Conservation (phyloP, 441 rosid species). For the Francoa sonchifolia region DNA sequence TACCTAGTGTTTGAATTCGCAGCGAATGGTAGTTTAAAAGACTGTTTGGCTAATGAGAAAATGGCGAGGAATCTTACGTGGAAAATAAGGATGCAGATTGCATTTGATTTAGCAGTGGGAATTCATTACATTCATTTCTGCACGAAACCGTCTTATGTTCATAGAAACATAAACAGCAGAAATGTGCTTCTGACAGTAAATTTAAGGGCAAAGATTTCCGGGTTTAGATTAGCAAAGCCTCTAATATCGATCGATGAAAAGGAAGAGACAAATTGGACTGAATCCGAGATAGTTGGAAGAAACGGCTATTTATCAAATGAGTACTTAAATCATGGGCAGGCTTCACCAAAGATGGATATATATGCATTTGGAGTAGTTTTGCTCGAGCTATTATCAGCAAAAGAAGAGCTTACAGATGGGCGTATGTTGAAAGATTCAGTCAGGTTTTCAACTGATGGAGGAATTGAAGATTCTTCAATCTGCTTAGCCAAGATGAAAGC, state of each 20-base stretch:
- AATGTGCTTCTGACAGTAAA: constrained; percentile 14
- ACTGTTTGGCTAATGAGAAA: constrained; percentile 13
- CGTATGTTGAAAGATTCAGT: constrained; percentile 11
- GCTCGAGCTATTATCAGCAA: constrained; percentile 18
- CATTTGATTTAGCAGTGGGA: constrained; percentile 24
- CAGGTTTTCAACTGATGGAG: constrained; percentile 6
- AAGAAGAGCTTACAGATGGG: constrained; percentile 15
- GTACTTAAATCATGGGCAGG: constrained; percentile 5
- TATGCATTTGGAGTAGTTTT: constrained; percentile 21
- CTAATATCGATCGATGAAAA: constrained; percentile 5
- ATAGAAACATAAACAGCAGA: constrained; percentile 13
- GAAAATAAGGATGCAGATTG: constrained; percentile 22
- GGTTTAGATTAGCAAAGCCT: constrained; percentile 17
- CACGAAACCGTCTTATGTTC: constrained; percentile 19
- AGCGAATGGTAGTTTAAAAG: constrained; percentile 21
- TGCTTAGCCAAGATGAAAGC: constrained; percentile 15
- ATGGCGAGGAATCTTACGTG: constrained; percentile 21
- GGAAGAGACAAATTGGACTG: constrained; percentile 6
- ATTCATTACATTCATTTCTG: constrained; percentile 24
- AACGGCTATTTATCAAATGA: constrained; percentile 10
- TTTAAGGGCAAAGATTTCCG: constrained; percentile 19
- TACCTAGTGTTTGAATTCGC: constrained; percentile 22
- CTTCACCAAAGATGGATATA: constrained; percentile 13
- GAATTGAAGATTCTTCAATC: constrained; percentile 11
- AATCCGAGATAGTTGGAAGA: constrained; percentile 6